A percentile compares a stretch with the other conserved stretches of the same genome.
phyloP scores from a whole-genome alignment of 2,329 filamentous ascomycete genomes.

The Aureobasidium zeae region DNA sequence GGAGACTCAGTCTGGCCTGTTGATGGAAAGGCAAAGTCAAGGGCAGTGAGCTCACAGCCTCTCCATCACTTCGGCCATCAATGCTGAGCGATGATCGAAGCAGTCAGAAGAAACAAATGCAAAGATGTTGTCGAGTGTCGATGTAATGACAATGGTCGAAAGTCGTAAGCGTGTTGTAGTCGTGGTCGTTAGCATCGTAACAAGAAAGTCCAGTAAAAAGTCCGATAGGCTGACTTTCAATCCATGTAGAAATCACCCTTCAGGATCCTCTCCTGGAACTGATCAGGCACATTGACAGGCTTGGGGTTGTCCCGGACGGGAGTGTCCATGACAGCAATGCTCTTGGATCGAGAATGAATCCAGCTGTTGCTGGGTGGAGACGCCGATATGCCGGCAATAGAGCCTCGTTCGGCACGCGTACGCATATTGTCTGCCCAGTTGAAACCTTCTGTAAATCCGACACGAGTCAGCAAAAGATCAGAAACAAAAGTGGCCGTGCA shows the following conservation, averaged over 20 bases:
- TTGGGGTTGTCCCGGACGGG: slow-evolving; percentile 50
- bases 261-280: slow-evolving; percentile 92
- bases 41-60: no score
- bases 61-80: no score
- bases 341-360: slow-evolving; percentile 58
- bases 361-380: slow-evolving; percentile 25
- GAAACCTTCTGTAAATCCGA: slow-evolving; percentile 69
- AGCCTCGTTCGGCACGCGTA: slow-evolving; percentile 72
- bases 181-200: no score
- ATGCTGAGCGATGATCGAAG: no score
- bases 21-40: no score
- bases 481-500: slow-evolving; percentile 31
- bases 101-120: no score
- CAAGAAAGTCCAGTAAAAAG: not conserved
- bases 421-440: slow-evolving; percentile 96
- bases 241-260: slow-evolving; percentile 99
- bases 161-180: no score
- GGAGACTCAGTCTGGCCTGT: no score
- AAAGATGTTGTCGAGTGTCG: no score
- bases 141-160: no score
- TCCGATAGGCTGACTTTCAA: no score
- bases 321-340: slow-evolving; percentile 52
- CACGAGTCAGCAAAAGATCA: slow-evolving; percentile 37
- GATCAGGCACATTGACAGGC: slow-evolving; percentile 57
- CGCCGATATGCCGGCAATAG: slow-evolving; percentile 40